Base-by-base conservation (phyloP, 164 flowering plant species). In the Akebia trifoliata region DNA sequence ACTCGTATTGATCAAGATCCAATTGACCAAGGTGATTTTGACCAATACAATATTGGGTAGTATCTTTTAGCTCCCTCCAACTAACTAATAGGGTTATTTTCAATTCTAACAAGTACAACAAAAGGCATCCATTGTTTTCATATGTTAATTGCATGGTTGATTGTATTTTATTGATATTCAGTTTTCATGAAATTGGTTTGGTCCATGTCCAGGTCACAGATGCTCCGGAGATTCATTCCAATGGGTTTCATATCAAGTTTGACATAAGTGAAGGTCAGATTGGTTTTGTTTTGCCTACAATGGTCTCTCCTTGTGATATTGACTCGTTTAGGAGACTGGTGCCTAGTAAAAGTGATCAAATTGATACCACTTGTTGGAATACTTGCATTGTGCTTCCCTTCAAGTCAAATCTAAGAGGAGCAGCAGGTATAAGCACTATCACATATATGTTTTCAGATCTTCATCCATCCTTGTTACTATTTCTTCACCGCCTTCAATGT, bases 191-290 rank as follows among this genome's bases (percentile, higher is more conserved):
- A 57, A 32, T 26, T 69, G 36, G 22, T 9, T 14, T 64, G 44
- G 25, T 57, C 37, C 62, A 63, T 65, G n/a, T 75, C 42, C 76
- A 92, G 99, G 85, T 93, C 29, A 84, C 96, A 26, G 87, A 93
- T 81, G 96, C 97, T 57, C 99, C 99, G 17, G 99, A 93, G 73
- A 93, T 93, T 65, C 99, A 93, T 70, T 93, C 99, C 43, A 93
- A 93, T 72, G 97, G 97, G 28, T 93, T 84, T 69, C 96, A 93
- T 78, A 78, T 93, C 54, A 93, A 86, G 72, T 93, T 90, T 72
- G 99, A 93, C 64, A 79, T 80, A 61, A 78, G 84, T 66, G 83
- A 87, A 56, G 99, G 96, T 30, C 87, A 87, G 70, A 93, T 93
- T 70, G 99, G 99, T 52, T 87, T 90, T 76, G 92, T 93, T 35